A percentile compares a stretch with the other conserved stretches of the same genome.
Evolutionary conservation across 2,329 filamentous ascomycete species (phyloP).

Genomic region (Ophiognomonia clavigignenti-juglandacearum): DNA sequence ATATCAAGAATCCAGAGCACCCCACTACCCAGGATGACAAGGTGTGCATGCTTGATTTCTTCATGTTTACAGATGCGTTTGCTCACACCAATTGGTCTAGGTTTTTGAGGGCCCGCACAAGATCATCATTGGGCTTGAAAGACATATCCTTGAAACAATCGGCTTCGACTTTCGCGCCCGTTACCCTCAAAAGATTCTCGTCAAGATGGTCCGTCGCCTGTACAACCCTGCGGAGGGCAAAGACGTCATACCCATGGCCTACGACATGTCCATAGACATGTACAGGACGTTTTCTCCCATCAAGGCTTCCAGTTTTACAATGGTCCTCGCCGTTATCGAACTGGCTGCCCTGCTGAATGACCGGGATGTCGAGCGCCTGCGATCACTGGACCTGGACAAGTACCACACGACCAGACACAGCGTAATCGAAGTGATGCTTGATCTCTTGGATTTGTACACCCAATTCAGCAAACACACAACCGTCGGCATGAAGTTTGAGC

Average conservation of each 20-base stretch:
- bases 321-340: conserved; percentile 79
- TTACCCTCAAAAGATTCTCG: conserved; percentile 77
- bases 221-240: conserved; percentile 42
- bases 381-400: conserved; percentile 43
- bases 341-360: conserved; percentile 67
- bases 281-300: conserved; percentile 91
- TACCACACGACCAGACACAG: conserved; percentile 42
- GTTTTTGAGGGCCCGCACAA: conserved; percentile 76
- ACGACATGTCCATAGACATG: conserved; percentile 79
- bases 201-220: conserved; percentile 68
- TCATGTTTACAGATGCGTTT: too few relatives aligned
- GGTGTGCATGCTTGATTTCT: conserved; percentile 39
- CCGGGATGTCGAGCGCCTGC: conserved; percentile 45
- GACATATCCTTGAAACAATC: conserved; percentile 86
- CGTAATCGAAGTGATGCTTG: conserved; percentile 75
- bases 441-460: conserved; percentile 88
- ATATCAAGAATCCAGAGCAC: conserved; percentile 66
- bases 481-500: conserved; percentile 65
- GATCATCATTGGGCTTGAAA: conserved; percentile 82
- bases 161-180: conserved; percentile 91
- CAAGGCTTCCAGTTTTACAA: conserved; percentile 81
- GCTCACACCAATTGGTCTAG: conserved; percentile 36
- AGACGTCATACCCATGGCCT: conserved; percentile 63
- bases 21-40: conserved; percentile 76
- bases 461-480: conserved; percentile 73